phyloP scores from a whole-genome alignment of 305 asterid genomes.

The Rubia occidens region DNA sequence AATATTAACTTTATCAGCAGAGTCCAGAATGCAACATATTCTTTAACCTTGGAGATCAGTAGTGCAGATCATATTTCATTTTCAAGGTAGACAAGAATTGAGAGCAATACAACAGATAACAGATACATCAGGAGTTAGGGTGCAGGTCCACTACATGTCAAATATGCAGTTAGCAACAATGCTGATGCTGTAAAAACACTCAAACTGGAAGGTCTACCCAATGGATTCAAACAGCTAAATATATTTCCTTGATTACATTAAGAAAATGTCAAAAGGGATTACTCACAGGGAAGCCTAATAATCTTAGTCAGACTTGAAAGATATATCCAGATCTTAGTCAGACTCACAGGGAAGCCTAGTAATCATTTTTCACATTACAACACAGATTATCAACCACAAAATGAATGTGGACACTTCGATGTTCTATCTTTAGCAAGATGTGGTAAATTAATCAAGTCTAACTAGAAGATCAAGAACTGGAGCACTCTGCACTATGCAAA shows the following conservation, averaged over 20 bases:
- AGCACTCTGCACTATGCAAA: background rate
- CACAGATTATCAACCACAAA: background rate
- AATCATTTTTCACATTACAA: background rate
- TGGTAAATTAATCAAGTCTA: background rate
- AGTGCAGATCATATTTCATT: background rate
- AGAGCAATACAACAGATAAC: background rate
- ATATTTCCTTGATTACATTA: background rate
- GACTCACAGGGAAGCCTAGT: background rate
- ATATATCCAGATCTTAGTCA: background rate
- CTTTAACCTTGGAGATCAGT: background rate
- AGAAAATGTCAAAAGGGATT: background rate
- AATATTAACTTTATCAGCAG: background rate
- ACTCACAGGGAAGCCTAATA: background rate
- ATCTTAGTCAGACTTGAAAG: no score
- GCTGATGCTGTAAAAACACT: background rate
- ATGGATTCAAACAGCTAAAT: background rate
- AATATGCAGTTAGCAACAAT: background rate
- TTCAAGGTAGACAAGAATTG: background rate
- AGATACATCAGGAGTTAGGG: background rate
- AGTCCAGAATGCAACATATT: background rate
- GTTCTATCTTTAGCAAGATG: background rate
- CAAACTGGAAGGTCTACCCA: background rate
- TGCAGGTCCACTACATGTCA: background rate
- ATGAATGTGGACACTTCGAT: no score
- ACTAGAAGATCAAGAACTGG: background rate